Percentiles rank a stretch among this genome's conserved stretches.
These are phyloP conservation scores for Cenococcum geophilum DNA, from an alignment of 495 filamentous ascomycete genomes.

Conservation along the genomic window DNA sequence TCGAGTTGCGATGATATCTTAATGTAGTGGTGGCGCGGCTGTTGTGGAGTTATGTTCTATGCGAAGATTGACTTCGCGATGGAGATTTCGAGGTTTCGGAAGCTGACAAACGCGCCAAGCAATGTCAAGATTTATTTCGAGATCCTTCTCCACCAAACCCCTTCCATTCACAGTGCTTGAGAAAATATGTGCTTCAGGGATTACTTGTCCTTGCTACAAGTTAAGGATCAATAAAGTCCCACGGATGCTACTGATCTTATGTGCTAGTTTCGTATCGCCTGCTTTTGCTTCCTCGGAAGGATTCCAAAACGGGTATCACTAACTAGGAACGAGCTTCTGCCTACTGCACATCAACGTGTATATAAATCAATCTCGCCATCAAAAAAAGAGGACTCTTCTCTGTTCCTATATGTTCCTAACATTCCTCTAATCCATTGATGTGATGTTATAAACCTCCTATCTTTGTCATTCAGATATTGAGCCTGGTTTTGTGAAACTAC, in stretches of 20 bases:
- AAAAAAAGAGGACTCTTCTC: not conserved
- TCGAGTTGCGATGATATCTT: not conserved
- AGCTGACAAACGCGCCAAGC: constrained; percentile 4
- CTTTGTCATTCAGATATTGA: not conserved
- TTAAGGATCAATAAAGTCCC: too few relatives aligned
- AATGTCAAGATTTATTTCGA: not conserved
- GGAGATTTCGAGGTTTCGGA: not conserved
- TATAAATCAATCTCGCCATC: not conserved
- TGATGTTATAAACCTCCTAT: not conserved
- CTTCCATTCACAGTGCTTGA: not conserved
- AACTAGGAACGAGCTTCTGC: not conserved
- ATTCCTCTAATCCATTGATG: not conserved
- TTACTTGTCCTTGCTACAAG: too few relatives aligned
- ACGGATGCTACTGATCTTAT: too few relatives aligned
- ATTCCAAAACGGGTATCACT: not conserved
- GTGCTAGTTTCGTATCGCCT: not conserved
- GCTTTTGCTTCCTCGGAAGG: not conserved
- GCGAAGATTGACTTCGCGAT: not conserved
- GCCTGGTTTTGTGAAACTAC: not conserved
- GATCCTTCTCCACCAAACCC: not conserved
- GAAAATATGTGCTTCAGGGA: too few relatives aligned
- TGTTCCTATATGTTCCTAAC: not conserved
- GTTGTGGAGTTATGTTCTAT: not conserved
- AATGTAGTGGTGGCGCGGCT: not conserved
- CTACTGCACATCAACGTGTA: not conserved